phyloP scores from a whole-genome alignment of 805 yeast species.

The Zygosaccharomyces lentus region DNA sequence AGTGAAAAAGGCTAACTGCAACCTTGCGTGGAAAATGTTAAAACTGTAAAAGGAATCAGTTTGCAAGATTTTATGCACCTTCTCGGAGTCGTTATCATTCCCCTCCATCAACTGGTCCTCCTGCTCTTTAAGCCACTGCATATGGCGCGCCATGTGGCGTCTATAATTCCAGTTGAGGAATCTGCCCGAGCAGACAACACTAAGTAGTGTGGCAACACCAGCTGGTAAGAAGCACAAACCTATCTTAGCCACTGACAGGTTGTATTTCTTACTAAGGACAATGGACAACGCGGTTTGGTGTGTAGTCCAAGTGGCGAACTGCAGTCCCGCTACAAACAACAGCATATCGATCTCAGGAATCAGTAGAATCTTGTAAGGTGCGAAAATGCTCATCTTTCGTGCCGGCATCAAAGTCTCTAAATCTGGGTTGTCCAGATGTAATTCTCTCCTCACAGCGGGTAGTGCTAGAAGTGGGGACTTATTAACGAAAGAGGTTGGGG shows the following conservation, averaged over 20 bases:
- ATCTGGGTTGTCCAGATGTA: slow-evolving; percentile 35
- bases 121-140: slow-evolving; percentile 22
- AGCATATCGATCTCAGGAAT: slow-evolving; percentile 44
- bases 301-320: slow-evolving; percentile 68
- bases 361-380: slow-evolving; percentile 43
- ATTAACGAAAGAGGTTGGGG: slow-evolving; percentile 44
- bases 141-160: slow-evolving; percentile 19
- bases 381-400: slow-evolving; percentile 29
- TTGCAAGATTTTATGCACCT: slow-evolving; percentile 20
- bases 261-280: slow-evolving; percentile 46
- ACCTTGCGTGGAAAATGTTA: slow-evolving; percentile 52
- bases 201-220: slow-evolving; percentile 61
- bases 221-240: slow-evolving; percentile 74
- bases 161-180: slow-evolving; percentile 45
- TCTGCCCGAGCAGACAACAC: slow-evolving; percentile 57
- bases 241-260: slow-evolving; percentile 49
- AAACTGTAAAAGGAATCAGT: slow-evolving; percentile 39
- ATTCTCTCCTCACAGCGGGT: slow-evolving; percentile 19
- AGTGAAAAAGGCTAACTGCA: slow-evolving; percentile 45
- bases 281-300: slow-evolving; percentile 62
- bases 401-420: slow-evolving; percentile 27
- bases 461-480: slow-evolving; percentile 42
- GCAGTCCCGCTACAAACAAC: slow-evolving; percentile 55
- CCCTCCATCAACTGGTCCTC: slow-evolving; percentile 17
- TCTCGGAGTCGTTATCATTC: slow-evolving; percentile 17